Conservation (phyloP, 306 rosid genomes). For the Quercus berberidifolia region DNA sequence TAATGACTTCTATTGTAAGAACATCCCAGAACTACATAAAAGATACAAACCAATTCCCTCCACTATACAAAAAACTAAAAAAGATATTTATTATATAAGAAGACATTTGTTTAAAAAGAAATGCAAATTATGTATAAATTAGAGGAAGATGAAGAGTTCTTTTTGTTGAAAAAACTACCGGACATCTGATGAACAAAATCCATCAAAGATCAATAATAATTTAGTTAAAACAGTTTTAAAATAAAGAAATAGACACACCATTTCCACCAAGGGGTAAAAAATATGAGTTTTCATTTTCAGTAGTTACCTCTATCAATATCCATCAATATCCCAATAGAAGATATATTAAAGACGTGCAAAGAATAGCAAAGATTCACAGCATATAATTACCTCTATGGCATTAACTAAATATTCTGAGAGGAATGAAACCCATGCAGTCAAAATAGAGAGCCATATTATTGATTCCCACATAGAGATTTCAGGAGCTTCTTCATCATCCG, state of each 20-base stretch:
- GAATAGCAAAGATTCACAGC: slow-evolving; percentile 4
- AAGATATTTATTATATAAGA: neutral
- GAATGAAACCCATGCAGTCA: slow-evolving; percentile 71
- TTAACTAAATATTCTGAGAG: slow-evolving; percentile 74
- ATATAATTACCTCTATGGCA: slow-evolving; percentile 60
- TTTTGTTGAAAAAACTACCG: neutral
- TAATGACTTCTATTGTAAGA: neutral
- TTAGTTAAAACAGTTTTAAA: neutral
- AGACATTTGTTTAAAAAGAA: neutral
- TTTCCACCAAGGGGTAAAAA: neutral
- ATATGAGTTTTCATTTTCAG: neutral
- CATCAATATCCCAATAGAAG: neutral
- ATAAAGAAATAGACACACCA: neutral
- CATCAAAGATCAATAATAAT: neutral
- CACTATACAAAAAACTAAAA: neutral
- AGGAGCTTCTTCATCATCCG: slow-evolving; percentile 51
- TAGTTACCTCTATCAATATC: neutral
- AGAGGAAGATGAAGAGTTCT: neutral
- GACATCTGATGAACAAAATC: neutral
- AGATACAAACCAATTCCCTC: neutral
- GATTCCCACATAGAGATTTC: slow-evolving; percentile 84
- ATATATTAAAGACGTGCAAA: neutral
- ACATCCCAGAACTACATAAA: neutral
- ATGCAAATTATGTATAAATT: neutral
- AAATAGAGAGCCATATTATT: slow-evolving; percentile 65